Percentiles rank a stretch among this genome's conserved stretches.
These are phyloP conservation scores for Sphaerulina musiva DNA, from an alignment of 2,329 filamentous ascomycete species.

Conservation along the genomic window DNA sequence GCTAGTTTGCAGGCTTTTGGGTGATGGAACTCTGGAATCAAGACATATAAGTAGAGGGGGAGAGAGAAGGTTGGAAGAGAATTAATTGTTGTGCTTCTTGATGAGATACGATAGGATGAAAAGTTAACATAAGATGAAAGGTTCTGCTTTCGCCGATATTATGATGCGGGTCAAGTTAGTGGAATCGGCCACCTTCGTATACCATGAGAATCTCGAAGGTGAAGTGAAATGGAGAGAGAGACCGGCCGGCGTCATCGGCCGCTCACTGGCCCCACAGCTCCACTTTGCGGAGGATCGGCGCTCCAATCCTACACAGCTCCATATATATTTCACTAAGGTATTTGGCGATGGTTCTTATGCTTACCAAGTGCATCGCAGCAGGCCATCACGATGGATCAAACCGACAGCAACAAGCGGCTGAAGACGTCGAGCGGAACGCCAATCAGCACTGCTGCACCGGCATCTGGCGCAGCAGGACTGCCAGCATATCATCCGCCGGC, in stretches of 20 bases:
- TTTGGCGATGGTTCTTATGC: neutral
- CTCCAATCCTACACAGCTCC: neutral
- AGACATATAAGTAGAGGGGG: neutral
- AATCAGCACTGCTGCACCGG: conserved; percentile 16
- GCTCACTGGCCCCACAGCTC: neutral
- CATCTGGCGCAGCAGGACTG: conserved; percentile 19
- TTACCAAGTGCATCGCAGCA: neutral
- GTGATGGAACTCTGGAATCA: neutral
- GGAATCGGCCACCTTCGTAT: too few species aligned
- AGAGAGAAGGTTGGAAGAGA: neutral
- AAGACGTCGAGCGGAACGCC: conserved; percentile 26
- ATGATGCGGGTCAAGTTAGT: neutral
- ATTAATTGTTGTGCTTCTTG: too few species aligned
- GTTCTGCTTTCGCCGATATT: neutral
- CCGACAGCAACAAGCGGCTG: conserved; percentile 27
- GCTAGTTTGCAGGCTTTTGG: neutral
- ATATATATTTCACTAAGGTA: too few species aligned
- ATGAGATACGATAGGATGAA: neutral
- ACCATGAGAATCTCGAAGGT: too few species aligned
- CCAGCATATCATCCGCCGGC: conserved; percentile 28
- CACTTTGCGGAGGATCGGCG: conserved; percentile 3
- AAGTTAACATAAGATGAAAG: too few species aligned
- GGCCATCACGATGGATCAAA: conserved; percentile 15
- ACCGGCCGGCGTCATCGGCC: too few species aligned
- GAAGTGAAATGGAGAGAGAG: too few species aligned